Base-by-base conservation (phyloP, 2,329 filamentous ascomycete species). In the Xylaria sp. region DNA sequence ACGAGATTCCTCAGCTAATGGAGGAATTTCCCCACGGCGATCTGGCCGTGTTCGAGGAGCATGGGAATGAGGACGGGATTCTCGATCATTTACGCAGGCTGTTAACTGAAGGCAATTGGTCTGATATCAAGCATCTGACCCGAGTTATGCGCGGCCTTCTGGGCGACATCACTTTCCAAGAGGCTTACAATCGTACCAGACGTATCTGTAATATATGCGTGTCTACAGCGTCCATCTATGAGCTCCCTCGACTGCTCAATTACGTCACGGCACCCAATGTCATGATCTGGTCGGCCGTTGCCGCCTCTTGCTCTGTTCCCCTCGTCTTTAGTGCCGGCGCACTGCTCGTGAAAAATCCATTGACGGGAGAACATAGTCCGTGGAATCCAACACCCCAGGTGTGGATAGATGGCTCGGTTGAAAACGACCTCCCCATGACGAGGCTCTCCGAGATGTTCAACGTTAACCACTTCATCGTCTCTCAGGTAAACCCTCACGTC, bases 381-480 rank as follows among this genome's bases (percentile, higher is more conserved):
- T 98, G 94, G 94, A 94, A 96, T 74, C 92, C 94, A 15, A 91
- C 91, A 3, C 91, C 93, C 34, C 92, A 94, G 77, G 89, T 89
- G 72, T 98, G 93, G 88, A 97, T 98, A 61, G 95, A 98, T 78
- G 95, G 95, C 0, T 98, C 94, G 0, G 93, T 98, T 25, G 94
- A 98, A 78, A 96, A 96, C 69, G 95, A 98, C 79, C 84, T 98
- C 2, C 95, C 95, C 1, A 97, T 97, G 89, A 94, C 91, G 23
- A 89, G 93, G 1, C 85, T 98, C 18, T 90, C 94, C 0, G 94
- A 97, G 77, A 94, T 98, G 92, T 97, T 98, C 84, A 97, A 98
- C 77, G 94, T 98, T 78, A 98, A 98, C 77, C 95, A 98, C 78
- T 98, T 98, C 78, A 98, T 98, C 73, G 95, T 98, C 20, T 97